Percentiles rank a stretch among this genome's conserved stretches.
These are phyloP conservation scores for Pestalotiopsis sp. DNA, from an alignment of 2,329 filamentous ascomycete genomes.

Conservation along the genomic window DNA sequence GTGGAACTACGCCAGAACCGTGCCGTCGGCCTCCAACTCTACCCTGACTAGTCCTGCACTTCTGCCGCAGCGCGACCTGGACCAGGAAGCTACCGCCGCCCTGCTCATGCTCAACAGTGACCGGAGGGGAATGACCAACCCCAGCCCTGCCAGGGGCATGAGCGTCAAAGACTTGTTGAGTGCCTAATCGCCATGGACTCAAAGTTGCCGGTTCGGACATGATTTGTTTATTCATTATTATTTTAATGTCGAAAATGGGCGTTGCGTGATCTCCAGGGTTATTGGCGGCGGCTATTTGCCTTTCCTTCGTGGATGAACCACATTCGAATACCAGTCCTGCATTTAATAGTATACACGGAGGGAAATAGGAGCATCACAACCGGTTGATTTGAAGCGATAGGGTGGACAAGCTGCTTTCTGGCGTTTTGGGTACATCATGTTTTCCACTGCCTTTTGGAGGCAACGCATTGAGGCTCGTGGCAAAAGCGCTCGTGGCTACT, in stretches of 20 bases:
- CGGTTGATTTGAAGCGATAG: neutral
- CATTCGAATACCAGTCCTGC: neutral
- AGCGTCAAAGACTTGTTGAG: slow-evolving; percentile 58
- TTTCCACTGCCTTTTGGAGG: neutral
- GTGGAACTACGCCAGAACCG: slow-evolving; percentile 39
- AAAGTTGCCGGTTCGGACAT: too few relatives aligned
- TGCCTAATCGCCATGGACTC: slow-evolving; percentile 29
- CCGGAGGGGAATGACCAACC: slow-evolving; percentile 53
- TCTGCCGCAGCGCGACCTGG: slow-evolving; percentile 56
- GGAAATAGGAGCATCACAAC: neutral
- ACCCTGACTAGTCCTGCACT: slow-evolving; percentile 61
- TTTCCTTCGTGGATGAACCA: neutral
- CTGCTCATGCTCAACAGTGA: slow-evolving; percentile 86
- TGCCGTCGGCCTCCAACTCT: slow-evolving; percentile 46
- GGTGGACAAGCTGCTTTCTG: neutral
- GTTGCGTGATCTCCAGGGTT: neutral
- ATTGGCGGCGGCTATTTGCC: neutral
- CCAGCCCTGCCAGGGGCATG: slow-evolving; percentile 45
- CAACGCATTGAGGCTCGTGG: neutral
- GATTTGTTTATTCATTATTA: neutral
- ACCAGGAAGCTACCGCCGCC: slow-evolving; percentile 83
- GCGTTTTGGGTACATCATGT: neutral
- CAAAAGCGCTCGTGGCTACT: neutral
- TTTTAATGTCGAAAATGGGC: neutral
- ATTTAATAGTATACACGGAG: neutral